phyloP scores from a whole-genome alignment of 495 filamentous ascomycete species.

The Aspergillus saccharolyticus region DNA sequence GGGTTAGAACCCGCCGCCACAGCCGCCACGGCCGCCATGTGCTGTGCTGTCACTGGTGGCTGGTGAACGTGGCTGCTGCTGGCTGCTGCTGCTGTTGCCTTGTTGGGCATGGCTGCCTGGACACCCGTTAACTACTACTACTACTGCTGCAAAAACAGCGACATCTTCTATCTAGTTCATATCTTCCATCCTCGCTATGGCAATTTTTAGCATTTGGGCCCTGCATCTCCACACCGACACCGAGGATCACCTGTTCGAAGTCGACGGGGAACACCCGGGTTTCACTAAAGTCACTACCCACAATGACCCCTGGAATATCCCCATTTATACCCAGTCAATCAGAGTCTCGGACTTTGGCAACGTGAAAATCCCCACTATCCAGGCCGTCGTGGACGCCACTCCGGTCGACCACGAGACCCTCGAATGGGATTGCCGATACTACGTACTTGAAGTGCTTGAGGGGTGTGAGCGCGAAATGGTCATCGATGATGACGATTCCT shows the following conservation, averaged over 20 bases:
- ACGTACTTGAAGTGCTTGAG: slow-evolving; percentile 24
- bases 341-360: slow-evolving; percentile 13
- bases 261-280: slow-evolving; percentile 17
- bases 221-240: slow-evolving; percentile 15
- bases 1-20: not conserved
- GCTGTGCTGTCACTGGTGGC: no score
- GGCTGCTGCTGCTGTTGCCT: no score
- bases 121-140: not conserved
- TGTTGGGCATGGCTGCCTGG: not conserved
- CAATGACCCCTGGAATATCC: slow-evolving; percentile 6
- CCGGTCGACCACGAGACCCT: slow-evolving; percentile 22
- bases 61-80: no score
- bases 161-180: no score
- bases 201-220: slow-evolving; percentile 20
- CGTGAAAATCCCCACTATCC: slow-evolving; percentile 12
- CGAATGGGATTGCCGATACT: slow-evolving; percentile 28
- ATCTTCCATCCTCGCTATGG: slow-evolving; percentile 18
- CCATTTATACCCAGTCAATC: slow-evolving; percentile 9
- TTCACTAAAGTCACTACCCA: slow-evolving; percentile 11
- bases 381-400: slow-evolving; percentile 8
- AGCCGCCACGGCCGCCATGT: no score
- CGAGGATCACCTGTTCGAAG: slow-evolving; percentile 16
- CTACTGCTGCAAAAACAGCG: no score
- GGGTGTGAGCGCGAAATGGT: slow-evolving; percentile 17
- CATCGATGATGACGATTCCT: slow-evolving; percentile 16